Percentiles rank a stretch among this genome's conserved stretches.
phyloP scores from a whole-genome alignment of 2,329 filamentous ascomycete species.

The Kalaharituber pfeilii region DNA sequence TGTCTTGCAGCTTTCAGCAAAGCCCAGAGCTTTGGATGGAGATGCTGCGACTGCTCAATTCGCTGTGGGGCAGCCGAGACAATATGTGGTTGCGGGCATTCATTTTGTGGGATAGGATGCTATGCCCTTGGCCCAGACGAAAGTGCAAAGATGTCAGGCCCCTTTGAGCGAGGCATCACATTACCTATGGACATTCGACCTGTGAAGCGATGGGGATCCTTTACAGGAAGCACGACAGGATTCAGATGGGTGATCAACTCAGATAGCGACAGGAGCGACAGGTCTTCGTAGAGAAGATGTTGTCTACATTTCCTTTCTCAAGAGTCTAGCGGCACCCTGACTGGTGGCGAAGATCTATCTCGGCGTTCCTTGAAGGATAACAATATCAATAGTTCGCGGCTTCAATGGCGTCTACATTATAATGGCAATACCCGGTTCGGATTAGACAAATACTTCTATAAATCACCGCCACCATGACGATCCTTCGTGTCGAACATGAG shows the following conservation, averaged over 20 bases:
- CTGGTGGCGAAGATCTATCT: too few species aligned
- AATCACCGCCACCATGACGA: neutral
- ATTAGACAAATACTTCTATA: neutral
- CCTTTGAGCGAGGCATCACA: neutral
- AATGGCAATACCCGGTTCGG: neutral
- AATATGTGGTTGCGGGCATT: neutral
- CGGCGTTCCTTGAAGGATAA: too few species aligned
- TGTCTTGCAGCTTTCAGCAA: neutral
- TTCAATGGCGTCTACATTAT: neutral
- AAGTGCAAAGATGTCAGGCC: neutral
- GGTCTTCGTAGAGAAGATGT: neutral
- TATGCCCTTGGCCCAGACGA: neutral
- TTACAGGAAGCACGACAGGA: neutral
- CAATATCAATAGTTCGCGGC: too few species aligned
- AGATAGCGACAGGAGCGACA: neutral
- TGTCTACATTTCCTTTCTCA: neutral
- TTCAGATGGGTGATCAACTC: neutral
- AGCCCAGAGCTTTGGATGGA: neutral
- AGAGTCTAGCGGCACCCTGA: neutral
- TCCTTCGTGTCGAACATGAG: neutral
- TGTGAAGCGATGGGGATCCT: slow-evolving; percentile 1
- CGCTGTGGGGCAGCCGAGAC: neutral
- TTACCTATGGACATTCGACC: neutral
- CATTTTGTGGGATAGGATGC: neutral
- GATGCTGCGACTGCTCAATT: neutral